phyloP scores from a whole-genome alignment of 257 asterid genomes.

The Rehmannia glutinosa region DNA sequence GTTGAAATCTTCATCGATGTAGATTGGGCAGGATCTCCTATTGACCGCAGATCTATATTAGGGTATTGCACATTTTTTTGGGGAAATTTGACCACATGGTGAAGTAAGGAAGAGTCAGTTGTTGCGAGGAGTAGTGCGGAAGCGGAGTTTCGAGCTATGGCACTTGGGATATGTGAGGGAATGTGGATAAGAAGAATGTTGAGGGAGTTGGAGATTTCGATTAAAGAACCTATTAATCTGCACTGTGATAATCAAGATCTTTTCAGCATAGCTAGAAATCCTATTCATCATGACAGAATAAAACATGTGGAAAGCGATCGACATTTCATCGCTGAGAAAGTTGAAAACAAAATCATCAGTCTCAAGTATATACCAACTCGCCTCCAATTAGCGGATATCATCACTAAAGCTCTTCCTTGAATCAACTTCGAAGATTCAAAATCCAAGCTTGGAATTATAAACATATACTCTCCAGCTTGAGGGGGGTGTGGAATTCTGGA shows the following conservation, averaged over 20 bases:
- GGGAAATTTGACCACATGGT: neutral
- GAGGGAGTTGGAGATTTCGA: neutral
- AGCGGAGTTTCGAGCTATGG: neutral
- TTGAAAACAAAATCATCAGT: no score
- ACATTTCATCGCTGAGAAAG: neutral
- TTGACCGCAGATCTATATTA: neutral
- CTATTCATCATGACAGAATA: neutral
- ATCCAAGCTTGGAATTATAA: no score
- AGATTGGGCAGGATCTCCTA: neutral
- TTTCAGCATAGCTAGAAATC: neutral
- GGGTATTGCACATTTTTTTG: neutral
- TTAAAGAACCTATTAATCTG: neutral
- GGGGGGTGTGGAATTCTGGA: neutral
- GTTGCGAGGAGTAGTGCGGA: neutral
- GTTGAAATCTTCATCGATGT: neutral
- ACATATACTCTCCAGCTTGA: no score
- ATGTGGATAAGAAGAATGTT: neutral
- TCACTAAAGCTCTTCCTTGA: no score
- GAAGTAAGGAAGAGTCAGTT: no score
- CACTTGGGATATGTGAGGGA: neutral
- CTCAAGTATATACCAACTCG: no score
- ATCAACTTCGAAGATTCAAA: no score
- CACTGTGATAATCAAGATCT: neutral
- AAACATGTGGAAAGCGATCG: neutral
- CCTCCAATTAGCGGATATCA: no score